Evolutionary conservation across 805 yeast species (phyloP).

Genomic region (Sugiyamaella chiloensis): DNA sequence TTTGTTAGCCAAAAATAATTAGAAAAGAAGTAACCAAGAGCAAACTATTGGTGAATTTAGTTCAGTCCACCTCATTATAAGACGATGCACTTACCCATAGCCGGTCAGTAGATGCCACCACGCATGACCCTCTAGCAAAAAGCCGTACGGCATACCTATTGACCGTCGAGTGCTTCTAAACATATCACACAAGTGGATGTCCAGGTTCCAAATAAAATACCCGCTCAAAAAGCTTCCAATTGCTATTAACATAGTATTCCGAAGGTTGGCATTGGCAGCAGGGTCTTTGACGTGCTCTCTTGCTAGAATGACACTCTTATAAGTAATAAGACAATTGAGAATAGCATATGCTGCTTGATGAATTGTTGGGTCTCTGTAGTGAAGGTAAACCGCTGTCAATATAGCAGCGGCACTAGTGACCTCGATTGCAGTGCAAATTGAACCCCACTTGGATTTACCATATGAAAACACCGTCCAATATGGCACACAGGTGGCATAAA

Average conservation of each 20-base stretch:
- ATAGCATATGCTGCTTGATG: conserved; percentile 85
- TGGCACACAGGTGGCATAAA: conserved; percentile 95
- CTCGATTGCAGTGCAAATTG: conserved; percentile 45
- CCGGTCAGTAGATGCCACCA: conserved; percentile 91
- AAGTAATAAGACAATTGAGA: conserved; percentile 70
- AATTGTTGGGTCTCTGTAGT: conserved; percentile 75
- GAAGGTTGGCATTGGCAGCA: conserved; percentile 47
- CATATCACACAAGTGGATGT: conserved; percentile 68
- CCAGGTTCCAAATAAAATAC: conserved; percentile 84
- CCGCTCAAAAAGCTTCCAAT: conserved; percentile 65
- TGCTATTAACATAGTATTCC: conserved; percentile 56
- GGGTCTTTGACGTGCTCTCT: conserved; percentile 50
- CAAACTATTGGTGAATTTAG: too few species aligned
- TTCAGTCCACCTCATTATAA: too few species aligned
- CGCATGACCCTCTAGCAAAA: conserved; percentile 86
- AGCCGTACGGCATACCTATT: conserved; percentile 81
- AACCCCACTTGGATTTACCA: conserved; percentile 40
- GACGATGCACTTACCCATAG: conserved; percentile 16
- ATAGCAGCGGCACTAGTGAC: conserved; percentile 53
- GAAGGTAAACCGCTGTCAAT: conserved; percentile 70
- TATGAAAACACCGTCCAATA: conserved; percentile 78
- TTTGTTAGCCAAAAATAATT: too few species aligned
- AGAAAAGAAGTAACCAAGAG: too few species aligned
- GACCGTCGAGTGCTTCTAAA: conserved; percentile 59
- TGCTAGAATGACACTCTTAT: conserved; percentile 54